phyloP scores from a whole-genome alignment of 1,139 yeast genomes.

The Protomyces lactucae-debilis region DNA sequence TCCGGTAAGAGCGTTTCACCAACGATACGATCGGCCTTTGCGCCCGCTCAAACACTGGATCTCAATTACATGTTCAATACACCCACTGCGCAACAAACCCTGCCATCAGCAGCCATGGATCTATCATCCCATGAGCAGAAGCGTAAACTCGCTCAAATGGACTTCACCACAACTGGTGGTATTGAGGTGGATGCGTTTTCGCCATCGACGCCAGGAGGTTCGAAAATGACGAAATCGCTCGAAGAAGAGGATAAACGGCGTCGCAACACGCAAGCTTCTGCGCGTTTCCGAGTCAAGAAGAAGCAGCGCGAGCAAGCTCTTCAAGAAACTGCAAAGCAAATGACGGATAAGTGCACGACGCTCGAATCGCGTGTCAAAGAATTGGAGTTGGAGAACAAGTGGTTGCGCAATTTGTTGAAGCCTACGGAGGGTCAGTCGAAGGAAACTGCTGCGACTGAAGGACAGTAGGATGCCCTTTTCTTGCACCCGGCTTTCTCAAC shows the following conservation, averaged over 20 bases:
- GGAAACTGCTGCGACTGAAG: too few species aligned
- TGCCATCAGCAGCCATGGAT: background rate
- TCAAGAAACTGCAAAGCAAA: conserved; percentile 60
- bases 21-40: background rate
- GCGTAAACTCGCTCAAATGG: background rate
- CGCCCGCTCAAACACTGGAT: background rate
- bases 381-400: conserved; percentile 76
- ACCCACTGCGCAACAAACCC: background rate
- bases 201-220: conserved; percentile 1
- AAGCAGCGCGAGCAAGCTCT: conserved; percentile 79
- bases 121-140: background rate
- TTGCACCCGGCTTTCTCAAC: too few species aligned
- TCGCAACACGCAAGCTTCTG: conserved; percentile 76
- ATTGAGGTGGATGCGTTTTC: conserved; percentile 1
- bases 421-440: conserved; percentile 7
- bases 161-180: background rate
- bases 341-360: conserved; percentile 56
- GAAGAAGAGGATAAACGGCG: conserved; percentile 61
- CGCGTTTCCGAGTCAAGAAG: conserved; percentile 73
- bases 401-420: conserved; percentile 63
- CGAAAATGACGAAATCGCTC: conserved; percentile 28
- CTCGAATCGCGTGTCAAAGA: conserved; percentile 62
- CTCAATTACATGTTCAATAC: background rate
- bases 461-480: too few species aligned
- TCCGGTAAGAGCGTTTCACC: background rate